A percentile compares a stretch with the other conserved stretches of the same genome.
Evolutionary conservation across 2,329 filamentous ascomycete genomes (phyloP).

Genomic region (Fusarium sp.): DNA sequence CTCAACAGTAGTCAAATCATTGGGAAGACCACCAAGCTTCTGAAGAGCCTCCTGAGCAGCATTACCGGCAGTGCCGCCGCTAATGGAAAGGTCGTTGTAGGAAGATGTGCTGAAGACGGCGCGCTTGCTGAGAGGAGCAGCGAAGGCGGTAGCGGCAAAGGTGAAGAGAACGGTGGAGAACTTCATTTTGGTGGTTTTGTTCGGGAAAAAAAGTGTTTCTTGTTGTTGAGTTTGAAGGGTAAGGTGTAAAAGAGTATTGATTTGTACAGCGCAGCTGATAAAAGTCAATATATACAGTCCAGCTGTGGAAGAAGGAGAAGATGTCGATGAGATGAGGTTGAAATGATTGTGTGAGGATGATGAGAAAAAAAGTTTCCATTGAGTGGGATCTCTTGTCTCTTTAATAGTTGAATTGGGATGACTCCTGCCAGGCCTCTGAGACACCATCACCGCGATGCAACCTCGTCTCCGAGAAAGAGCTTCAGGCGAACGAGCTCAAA

Average conservation of each 20-base stretch:
- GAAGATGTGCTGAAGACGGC: slow-evolving; percentile 50
- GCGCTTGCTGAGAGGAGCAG: slow-evolving; percentile 46
- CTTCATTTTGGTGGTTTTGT: slow-evolving; percentile 47
- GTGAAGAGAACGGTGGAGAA: slow-evolving; percentile 49
- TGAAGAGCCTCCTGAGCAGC: slow-evolving; percentile 58
- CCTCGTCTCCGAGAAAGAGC: background rate
- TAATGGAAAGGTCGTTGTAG: slow-evolving; percentile 62
- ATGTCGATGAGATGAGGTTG: background rate
- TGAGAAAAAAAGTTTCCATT: background rate
- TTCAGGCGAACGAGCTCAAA: background rate
- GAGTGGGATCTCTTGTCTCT: background rate
- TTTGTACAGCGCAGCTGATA: slow-evolving; percentile 12
- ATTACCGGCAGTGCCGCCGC: slow-evolving; percentile 58
- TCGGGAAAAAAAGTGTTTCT: background rate
- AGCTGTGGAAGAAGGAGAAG: slow-evolving; percentile 9
- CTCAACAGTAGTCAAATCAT: slow-evolving; percentile 59
- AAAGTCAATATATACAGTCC: slow-evolving; percentile 7
- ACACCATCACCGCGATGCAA: background rate
- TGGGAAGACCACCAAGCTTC: slow-evolving; percentile 51
- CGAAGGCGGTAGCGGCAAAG: slow-evolving; percentile 44
- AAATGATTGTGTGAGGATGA: background rate
- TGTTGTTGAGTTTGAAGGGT: background rate
- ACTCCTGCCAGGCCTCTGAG: background rate
- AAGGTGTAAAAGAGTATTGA: background rate
- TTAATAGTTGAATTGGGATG: slow-evolving; percentile 3